Conservation (phyloP, 805 yeast species). For the Kluyveromyces starmeri region DNA sequence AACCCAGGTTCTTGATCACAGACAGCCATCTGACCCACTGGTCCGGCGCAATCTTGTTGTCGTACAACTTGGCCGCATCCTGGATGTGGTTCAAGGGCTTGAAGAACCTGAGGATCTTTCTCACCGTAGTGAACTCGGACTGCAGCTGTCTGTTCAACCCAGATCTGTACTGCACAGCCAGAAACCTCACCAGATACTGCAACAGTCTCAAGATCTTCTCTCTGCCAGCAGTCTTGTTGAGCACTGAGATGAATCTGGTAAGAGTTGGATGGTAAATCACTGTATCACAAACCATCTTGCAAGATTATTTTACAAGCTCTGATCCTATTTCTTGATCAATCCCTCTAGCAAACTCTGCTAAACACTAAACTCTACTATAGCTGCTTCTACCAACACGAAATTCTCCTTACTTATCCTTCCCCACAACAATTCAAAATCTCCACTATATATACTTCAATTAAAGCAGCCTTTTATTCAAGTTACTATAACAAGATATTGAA, state of each 20-base stretch:
- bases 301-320: no score
- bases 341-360: no score
- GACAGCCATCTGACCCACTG: constrained; percentile 31
- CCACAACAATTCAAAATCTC: no score
- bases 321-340: no score
- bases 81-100: constrained; percentile 71
- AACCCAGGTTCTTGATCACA: constrained; percentile 48
- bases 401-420: no score
- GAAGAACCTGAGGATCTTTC: constrained; percentile 78
- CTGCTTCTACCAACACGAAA: no score
- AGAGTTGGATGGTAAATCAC: constrained; percentile 68
- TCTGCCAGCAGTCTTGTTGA: constrained; percentile 64
- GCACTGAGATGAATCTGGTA: constrained; percentile 48
- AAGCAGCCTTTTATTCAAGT: no score
- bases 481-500: no score
- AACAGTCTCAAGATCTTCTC: constrained; percentile 73
- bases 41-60: constrained; percentile 55
- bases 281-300: constrained; percentile 54
- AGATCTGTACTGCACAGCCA: constrained; percentile 51
- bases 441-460: no score
- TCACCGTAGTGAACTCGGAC: constrained; percentile 52
- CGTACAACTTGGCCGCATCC: constrained; percentile 57
- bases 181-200: constrained; percentile 72
- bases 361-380: no score
- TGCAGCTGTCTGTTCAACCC: constrained; percentile 47